Conservation (phyloP, 208 protist genomes). For the Herpetomonas tarakana region DNA sequence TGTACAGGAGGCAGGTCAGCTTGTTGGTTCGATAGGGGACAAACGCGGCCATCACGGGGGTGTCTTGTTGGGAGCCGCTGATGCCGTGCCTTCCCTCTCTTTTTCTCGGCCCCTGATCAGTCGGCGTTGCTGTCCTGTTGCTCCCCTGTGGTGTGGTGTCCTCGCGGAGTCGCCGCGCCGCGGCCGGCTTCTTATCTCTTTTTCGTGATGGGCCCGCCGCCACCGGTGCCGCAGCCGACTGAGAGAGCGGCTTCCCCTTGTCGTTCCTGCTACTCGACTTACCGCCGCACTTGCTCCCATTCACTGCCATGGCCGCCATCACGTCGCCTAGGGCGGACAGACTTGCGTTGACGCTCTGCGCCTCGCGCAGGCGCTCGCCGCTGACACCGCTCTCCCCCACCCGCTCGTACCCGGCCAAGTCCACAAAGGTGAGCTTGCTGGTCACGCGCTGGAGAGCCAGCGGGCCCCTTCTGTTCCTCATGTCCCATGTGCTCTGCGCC, state of each 20-base stretch:
- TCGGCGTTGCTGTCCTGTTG: not conserved
- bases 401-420: constrained; percentile 77
- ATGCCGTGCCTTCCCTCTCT: too few species aligned
- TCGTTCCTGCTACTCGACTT: not conserved
- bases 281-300: too few species aligned
- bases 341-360: constrained; percentile 45
- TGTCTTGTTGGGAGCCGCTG: not conserved
- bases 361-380: constrained; percentile 40
- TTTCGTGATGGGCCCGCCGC: too few species aligned
- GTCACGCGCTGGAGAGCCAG: constrained; percentile 5
- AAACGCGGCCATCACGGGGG: not conserved
- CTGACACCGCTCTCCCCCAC: constrained; percentile 27
- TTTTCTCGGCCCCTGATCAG: not conserved
- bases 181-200: too few species aligned
- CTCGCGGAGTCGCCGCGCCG: too few species aligned
- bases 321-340: constrained; percentile 62
- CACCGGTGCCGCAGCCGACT: not conserved
- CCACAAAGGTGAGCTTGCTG: constrained; percentile 63
- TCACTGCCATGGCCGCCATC: constrained; percentile 30
- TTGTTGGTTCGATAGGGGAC: constrained; percentile 79
- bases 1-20: constrained; percentile 46
- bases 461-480: constrained; percentile 1
- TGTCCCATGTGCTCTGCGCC: constrained; percentile 2
- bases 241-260: too few species aligned
- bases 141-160: not conserved